Percentiles rank a stretch among this genome's conserved stretches.
These are phyloP conservation scores for Nakaseomyces uthaithaninus DNA, from an alignment of 1,139 yeast species.

Conservation along the genomic window DNA sequence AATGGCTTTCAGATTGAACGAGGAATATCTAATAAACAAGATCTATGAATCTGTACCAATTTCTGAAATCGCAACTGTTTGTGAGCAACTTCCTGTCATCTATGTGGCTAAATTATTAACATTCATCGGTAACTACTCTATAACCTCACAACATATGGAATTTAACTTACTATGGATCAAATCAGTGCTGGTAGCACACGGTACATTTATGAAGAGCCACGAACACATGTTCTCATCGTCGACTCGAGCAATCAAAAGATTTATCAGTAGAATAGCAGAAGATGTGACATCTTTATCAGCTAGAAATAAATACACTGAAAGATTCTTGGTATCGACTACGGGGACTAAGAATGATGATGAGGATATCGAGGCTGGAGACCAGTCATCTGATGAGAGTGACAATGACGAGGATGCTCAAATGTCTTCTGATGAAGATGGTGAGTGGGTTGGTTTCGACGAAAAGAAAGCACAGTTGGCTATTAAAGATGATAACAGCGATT, in stretches of 20 bases:
- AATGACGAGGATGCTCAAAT: slow-evolving; percentile 22
- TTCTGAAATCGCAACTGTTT: slow-evolving; percentile 59
- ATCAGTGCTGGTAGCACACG: slow-evolving; percentile 60
- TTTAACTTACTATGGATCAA: slow-evolving; percentile 77
- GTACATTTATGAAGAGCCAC: slow-evolving; percentile 57
- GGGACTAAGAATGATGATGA: slow-evolving; percentile 12
- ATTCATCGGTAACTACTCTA: slow-evolving; percentile 63
- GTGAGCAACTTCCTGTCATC: slow-evolving; percentile 62
- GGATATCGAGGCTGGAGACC: slow-evolving; percentile 28
- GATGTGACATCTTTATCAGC: slow-evolving; percentile 54
- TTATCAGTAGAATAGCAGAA: slow-evolving; percentile 64
- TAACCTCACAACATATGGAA: slow-evolving; percentile 80
- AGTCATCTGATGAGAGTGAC: slow-evolving; percentile 12
- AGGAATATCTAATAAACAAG: slow-evolving; percentile 58
- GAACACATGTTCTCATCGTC: slow-evolving; percentile 60
- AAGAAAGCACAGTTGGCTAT: slow-evolving; percentile 21
- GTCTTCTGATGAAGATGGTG: slow-evolving; percentile 21
- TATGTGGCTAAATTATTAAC: slow-evolving; percentile 61
- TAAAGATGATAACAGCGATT: slow-evolving; percentile 15
- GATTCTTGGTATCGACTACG: slow-evolving; percentile 35
- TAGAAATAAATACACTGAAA: slow-evolving; percentile 47
- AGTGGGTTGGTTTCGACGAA: slow-evolving; percentile 28
- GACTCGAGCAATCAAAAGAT: slow-evolving; percentile 66
- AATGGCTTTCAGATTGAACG: slow-evolving; percentile 92
- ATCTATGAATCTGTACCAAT: slow-evolving; percentile 73